Conservation (phyloP, 2,329 filamentous ascomycete species). For the Calonectria leucothoes region DNA sequence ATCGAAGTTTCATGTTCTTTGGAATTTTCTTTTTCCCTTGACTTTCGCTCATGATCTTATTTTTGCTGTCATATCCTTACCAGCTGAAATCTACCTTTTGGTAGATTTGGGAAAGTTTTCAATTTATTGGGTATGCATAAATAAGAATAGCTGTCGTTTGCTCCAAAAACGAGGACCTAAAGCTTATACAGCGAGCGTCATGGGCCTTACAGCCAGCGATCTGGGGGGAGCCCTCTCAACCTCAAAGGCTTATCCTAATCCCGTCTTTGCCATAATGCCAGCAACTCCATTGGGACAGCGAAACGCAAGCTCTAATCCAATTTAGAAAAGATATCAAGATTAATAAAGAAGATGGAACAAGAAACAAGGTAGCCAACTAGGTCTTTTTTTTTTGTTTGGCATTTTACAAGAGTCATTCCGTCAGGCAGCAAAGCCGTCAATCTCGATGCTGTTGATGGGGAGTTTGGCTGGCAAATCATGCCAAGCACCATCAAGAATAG, state of each 20-base stretch:
- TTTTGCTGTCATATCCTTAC: too few relatives aligned
- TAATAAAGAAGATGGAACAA: neutral
- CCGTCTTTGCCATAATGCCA: too few relatives aligned
- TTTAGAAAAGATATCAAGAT: neutral
- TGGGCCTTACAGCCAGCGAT: neutral
- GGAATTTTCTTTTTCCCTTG: neutral
- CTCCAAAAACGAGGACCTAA: too few relatives aligned
- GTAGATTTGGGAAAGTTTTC: neutral
- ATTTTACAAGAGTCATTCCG: neutral
- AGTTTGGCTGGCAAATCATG: neutral
- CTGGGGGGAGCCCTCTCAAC: too few relatives aligned
- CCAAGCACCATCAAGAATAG: neutral
- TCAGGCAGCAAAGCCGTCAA: neutral
- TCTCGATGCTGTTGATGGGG: neutral
- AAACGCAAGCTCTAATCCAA: neutral
- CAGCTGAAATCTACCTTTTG: neutral
- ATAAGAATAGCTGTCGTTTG: neutral
- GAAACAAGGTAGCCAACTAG: neutral
- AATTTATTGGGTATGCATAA: neutral
- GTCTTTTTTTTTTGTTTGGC: neutral
- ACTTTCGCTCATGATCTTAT: neutral
- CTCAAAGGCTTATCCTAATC: too few relatives aligned
- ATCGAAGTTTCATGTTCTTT: neutral
- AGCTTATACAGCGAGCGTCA: neutral
- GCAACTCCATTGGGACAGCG: too few relatives aligned